Percentiles rank a stretch among this genome's conserved stretches.
Conservation (phyloP, 169 alveolate species). For the Cryptosporidium bovis region DNA sequence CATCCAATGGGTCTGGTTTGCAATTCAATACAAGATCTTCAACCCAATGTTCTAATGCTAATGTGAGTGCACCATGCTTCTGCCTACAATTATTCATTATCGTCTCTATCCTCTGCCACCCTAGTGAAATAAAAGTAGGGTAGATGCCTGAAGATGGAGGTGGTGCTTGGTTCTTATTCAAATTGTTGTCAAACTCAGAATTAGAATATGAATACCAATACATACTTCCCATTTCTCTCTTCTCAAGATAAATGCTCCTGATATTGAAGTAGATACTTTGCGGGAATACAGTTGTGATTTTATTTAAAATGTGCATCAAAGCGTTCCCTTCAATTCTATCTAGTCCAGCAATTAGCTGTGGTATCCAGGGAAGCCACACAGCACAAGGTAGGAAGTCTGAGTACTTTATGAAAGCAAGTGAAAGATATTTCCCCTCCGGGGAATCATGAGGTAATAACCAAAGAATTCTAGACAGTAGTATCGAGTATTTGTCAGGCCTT, state of each 20-base stretch:
- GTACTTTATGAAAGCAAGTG: constrained; percentile 78
- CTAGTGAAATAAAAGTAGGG: constrained; percentile 49
- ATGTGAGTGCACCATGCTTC: constrained; percentile 62
- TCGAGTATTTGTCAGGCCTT: constrained; percentile 77
- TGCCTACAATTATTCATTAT: constrained; percentile 54
- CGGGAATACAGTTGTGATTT: constrained; percentile 75
- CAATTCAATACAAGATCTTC: constrained; percentile 80
- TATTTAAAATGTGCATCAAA: constrained; percentile 78
- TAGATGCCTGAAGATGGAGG: constrained; percentile 72
- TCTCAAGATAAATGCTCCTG: constrained; percentile 80
- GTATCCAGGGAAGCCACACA: constrained; percentile 83
- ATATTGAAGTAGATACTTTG: constrained; percentile 80
- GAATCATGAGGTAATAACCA: constrained; percentile 79
- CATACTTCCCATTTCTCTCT: constrained; percentile 69
- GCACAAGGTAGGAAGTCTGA: constrained; percentile 79
- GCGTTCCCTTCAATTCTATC: constrained; percentile 76
- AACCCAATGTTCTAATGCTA: constrained; percentile 75
- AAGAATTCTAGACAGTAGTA: constrained; percentile 77
- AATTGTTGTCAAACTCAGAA: constrained; percentile 3
- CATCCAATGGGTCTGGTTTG: constrained; percentile 79
- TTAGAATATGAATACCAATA: constrained; percentile 44
- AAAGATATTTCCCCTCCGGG: constrained; percentile 72
- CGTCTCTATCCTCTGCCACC: constrained; percentile 72
- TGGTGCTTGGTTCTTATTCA: constrained; percentile 32
- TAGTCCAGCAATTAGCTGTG: constrained; percentile 79